Evolutionary conservation across 805 yeast species (phyloP).

Genomic region (Huiozyma naganishii): DNA sequence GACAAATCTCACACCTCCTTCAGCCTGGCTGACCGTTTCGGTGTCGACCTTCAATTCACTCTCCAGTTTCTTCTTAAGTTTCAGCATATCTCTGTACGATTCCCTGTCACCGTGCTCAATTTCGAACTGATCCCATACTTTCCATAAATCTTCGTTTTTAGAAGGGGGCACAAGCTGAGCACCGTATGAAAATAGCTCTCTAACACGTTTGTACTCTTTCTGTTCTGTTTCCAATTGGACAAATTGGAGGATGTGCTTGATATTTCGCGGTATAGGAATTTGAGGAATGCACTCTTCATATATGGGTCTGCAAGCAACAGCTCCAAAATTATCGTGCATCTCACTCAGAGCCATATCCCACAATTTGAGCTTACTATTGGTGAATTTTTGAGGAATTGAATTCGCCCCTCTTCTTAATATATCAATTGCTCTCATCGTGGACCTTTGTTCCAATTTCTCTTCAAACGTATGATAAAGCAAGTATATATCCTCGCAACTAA

Average conservation of each 20-base stretch:
- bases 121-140: conserved; percentile 66
- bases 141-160: conserved; percentile 40
- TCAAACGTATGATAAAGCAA: conserved; percentile 55
- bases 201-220: conserved; percentile 47
- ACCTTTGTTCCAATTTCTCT: conserved; percentile 38
- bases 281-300: conserved; percentile 43
- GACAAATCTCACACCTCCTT: conserved; percentile 34
- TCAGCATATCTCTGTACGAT: conserved; percentile 63
- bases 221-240: conserved; percentile 44
- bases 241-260: conserved; percentile 41
- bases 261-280: conserved; percentile 34
- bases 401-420: conserved; percentile 34
- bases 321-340: conserved; percentile 31
- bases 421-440: conserved; percentile 32
- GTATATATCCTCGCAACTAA: conserved; percentile 36
- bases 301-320: conserved; percentile 34
- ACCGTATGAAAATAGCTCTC: conserved; percentile 51
- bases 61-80: conserved; percentile 38
- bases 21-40: conserved; percentile 15
- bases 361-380: conserved; percentile 26
- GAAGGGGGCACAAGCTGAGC: conserved; percentile 32
- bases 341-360: conserved; percentile 36
- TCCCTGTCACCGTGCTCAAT: conserved; percentile 57
- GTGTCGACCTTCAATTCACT: conserved; percentile 23
- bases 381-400: conserved; percentile 14